Evolutionary conservation across 2,329 filamentous ascomycete species (phyloP).

Genomic region (Trichocomaceae sp.): DNA sequence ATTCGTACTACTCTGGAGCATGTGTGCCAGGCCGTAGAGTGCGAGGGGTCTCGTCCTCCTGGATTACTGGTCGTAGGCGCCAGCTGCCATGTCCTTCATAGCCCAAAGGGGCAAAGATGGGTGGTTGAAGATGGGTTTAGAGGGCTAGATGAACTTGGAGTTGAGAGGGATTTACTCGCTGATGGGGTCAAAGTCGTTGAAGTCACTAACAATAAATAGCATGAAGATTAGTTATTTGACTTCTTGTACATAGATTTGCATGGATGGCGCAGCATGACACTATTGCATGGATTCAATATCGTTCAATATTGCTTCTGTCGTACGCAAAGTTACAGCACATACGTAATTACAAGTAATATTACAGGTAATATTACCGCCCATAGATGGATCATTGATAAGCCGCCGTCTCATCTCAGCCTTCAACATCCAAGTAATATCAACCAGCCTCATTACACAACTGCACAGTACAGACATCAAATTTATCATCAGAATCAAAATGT

Average conservation of each 20-base stretch:
- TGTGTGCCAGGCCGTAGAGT: slow-evolving; percentile 76
- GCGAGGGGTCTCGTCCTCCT: slow-evolving; percentile 81
- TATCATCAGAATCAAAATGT: slow-evolving; percentile 23
- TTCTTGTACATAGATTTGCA: not conserved
- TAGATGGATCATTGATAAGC: not conserved
- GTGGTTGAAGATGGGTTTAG: slow-evolving; percentile 79
- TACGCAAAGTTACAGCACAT: not conserved
- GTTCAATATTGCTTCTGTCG: not conserved
- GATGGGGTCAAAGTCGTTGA: not conserved
- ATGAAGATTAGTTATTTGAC: not conserved
- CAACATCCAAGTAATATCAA: not conserved
- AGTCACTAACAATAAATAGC: not conserved
- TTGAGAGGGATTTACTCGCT: slow-evolving; percentile 18
- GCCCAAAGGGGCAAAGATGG: slow-evolving; percentile 61
- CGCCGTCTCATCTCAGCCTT: not conserved
- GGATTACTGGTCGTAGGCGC: slow-evolving; percentile 79
- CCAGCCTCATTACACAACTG: not conserved
- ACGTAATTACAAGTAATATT: not conserved
- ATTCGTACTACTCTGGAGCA: slow-evolving; percentile 77
- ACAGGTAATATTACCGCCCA: not conserved
- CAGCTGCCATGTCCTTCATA: slow-evolving; percentile 71
- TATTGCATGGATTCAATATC: no score
- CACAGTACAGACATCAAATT: not conserved
- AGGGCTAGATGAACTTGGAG: slow-evolving; percentile 55
- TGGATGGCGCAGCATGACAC: not conserved